phyloP scores from a whole-genome alignment of 495 filamentous ascomycete species.

The Hyaloscypha variabilis region DNA sequence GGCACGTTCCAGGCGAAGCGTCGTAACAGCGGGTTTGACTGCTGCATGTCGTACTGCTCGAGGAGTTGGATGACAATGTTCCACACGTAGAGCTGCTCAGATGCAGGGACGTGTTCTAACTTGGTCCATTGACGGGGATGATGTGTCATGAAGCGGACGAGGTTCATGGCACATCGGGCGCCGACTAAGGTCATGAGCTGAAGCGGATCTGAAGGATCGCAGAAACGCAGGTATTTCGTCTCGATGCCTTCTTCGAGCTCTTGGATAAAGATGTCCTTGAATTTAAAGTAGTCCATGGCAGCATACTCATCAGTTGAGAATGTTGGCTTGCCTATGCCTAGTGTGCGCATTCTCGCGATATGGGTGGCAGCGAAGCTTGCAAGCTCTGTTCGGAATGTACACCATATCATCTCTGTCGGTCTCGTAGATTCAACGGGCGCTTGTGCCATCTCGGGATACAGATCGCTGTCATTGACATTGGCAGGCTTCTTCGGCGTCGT shows the following conservation, averaged over 20 bases:
- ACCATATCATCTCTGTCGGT: slow-evolving; percentile 78
- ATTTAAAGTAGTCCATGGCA: slow-evolving; percentile 43
- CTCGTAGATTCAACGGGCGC: slow-evolving; percentile 66
- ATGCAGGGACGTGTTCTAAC: slow-evolving; percentile 22
- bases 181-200: slow-evolving; percentile 70
- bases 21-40: slow-evolving; percentile 57
- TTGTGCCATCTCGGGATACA: slow-evolving; percentile 62
- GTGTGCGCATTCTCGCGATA: slow-evolving; percentile 27
- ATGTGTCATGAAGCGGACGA: slow-evolving; percentile 35
- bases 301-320: slow-evolving; percentile 4
- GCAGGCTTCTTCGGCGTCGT: slow-evolving; percentile 68
- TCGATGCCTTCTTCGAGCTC: slow-evolving; percentile 67
- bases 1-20: slow-evolving; percentile 81
- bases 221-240: slow-evolving; percentile 64
- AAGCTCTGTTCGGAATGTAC: slow-evolving; percentile 67
- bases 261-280: slow-evolving; percentile 60
- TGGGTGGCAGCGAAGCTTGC: slow-evolving; percentile 34
- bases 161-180: slow-evolving; percentile 54
- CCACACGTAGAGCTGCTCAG: slow-evolving; percentile 67
- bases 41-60: slow-evolving; percentile 67
- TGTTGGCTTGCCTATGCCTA: slow-evolving; percentile 30
- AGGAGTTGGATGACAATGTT: slow-evolving; percentile 71
- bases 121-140: slow-evolving; percentile 32
- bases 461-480: slow-evolving; percentile 80
- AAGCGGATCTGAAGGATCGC: slow-evolving; percentile 60